phyloP scores from a whole-genome alignment of 352 stramenopile genomes.

The Labyrinthula sp. region DNA sequence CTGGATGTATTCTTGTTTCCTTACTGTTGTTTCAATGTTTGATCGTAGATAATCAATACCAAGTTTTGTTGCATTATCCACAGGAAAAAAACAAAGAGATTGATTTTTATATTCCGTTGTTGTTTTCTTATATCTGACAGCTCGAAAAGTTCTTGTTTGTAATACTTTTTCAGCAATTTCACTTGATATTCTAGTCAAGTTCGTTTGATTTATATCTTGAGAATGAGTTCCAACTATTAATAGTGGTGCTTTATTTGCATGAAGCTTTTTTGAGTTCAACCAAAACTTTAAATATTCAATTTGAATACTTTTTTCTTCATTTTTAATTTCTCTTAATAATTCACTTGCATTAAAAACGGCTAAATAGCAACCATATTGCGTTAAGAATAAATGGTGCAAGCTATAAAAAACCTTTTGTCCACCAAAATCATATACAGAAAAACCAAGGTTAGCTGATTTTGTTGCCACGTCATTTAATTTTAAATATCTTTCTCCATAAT shows the following conservation, averaged over 20 bases:
- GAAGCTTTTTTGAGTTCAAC: conserved; percentile 20
- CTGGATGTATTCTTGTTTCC: conserved; percentile 15
- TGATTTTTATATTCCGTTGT: conserved; percentile 5
- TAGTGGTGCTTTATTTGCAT: conserved; percentile 3
- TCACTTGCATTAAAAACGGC: conserved; percentile 13
- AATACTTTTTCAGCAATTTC: too few species aligned
- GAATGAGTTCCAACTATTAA: conserved; percentile 16
- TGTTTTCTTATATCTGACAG: neutral
- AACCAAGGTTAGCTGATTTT: conserved; percentile 4
- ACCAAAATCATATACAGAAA: conserved; percentile 26
- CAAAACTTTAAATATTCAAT: conserved; percentile 16
- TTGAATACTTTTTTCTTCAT: neutral
- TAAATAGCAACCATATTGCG: conserved; percentile 18
- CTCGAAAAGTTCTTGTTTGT: too few species aligned
- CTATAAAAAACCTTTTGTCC: conserved; percentile 28
- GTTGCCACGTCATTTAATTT: too few species aligned
- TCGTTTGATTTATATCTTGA: too few species aligned
- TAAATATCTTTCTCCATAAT: too few species aligned
- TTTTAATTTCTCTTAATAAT: neutral
- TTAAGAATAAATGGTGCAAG: conserved; percentile 25
- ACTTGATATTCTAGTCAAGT: too few species aligned
- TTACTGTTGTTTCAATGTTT: conserved; percentile 1
- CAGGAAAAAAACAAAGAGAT: conserved; percentile 13
- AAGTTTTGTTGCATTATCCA: conserved; percentile 22
- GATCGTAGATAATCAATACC: conserved; percentile 6